Evolutionary conservation across 106 monocot species (phyloP), one percentile per base, ranked within the genome.

Genomic region (Hemerocallis citrina): DNA sequence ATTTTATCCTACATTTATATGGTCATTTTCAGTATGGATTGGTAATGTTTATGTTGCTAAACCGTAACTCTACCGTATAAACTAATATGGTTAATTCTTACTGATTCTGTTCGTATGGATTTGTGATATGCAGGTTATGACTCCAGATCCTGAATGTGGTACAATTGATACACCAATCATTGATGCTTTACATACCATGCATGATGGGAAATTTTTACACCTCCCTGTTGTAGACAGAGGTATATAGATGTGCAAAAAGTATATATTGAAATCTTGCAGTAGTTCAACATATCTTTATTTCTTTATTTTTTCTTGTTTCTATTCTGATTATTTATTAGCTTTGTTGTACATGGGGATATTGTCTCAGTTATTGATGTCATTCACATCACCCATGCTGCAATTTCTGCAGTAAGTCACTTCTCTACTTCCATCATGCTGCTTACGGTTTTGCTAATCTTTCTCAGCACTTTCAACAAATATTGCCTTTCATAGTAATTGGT

Each of bases 321-420:
- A 32, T 34, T 42, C 48, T 8, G 23, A 42, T 23, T 6, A 52
- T 10, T 57, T 71, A 42, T 23, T 42, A n/a, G 9, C 30, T 59
- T 70, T 39, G 19, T 13, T 20, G 25, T 52, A 86, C 86, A 86
- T 75, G 92, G 83, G 34, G 78, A 77, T 20, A 58, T 92, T 65
- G 80, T 92, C 22, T 75, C 77, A 34, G 68, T 86, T 16, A 60
- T 92, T 54, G 92, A 92, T 75, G 92, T 86, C 20, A 71, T 86
- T 40, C 74, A 83, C 30, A 71, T 92, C 28, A 81, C 86, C 12
- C 71, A 81, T 64, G 86, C 92, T 19, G 92, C 86, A 47, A 69
- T 86, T 20, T 52, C 80, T 33, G 77, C 86, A 15, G 92, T 92
- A 75, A 75, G 92, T 74, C 28, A 46, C 20, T 37, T 21, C 20